phyloP scores from a whole-genome alignment of 1,284 basidiomycete species.

The Ceratobasidium theobromae region DNA sequence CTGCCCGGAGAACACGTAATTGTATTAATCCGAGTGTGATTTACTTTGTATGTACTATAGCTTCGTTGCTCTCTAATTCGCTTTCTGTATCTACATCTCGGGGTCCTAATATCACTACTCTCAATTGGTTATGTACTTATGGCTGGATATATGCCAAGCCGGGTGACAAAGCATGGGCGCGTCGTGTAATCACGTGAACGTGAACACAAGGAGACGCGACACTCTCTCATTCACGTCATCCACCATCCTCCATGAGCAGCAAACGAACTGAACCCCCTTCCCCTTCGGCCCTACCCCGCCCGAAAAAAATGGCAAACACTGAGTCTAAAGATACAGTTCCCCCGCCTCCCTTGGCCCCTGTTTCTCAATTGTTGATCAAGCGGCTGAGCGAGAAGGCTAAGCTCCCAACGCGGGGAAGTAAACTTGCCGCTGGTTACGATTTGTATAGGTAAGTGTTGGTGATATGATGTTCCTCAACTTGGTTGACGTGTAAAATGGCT shows the following conservation, averaged over 20 bases:
- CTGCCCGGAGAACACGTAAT: background rate
- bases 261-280: conserved; percentile 26
- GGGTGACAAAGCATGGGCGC: background rate
- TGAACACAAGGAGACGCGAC: background rate
- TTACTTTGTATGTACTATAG: background rate
- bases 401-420: conserved; percentile 85
- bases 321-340: conserved; percentile 2
- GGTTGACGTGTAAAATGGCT: conserved; percentile 1
- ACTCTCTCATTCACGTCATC: background rate
- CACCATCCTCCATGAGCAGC: background rate
- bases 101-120: background rate
- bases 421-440: conserved; percentile 90
- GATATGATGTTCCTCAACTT: conserved; percentile 21
- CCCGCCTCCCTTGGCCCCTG: conserved; percentile 35
- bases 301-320: conserved; percentile 18
- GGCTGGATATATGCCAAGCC: too few species aligned
- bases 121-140: too few species aligned
- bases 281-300: background rate
- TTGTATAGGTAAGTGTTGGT: conserved; percentile 73
- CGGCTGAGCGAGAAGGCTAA: conserved; percentile 78
- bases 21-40: background rate
- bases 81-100: background rate
- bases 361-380: conserved; percentile 71
- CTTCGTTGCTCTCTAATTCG: background rate
- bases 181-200: background rate